Evolutionary conservation across 805 yeast genomes (phyloP).

Genomic region (Ogataea zsoltii): DNA sequence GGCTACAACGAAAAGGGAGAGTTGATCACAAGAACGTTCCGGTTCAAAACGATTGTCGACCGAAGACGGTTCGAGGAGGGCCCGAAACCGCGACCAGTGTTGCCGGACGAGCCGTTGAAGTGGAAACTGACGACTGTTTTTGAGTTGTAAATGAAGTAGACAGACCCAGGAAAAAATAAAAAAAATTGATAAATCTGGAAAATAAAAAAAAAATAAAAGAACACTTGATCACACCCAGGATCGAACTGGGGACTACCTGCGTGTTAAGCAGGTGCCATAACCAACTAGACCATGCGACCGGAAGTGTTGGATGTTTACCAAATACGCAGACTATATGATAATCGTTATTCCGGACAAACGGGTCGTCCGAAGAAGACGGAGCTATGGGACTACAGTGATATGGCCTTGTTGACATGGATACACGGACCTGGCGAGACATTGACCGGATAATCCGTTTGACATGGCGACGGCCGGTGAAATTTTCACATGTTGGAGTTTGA

Average conservation of each 20-base stretch:
- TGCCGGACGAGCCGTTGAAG: slow-evolving; percentile 24
- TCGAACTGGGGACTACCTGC: slow-evolving; percentile 99
- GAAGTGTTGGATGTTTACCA: neutral
- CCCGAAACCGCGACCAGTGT: neutral
- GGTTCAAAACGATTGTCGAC: slow-evolving; percentile 31
- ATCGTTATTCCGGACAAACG: too few relatives aligned
- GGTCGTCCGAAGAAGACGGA: too few relatives aligned
- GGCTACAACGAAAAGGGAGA: slow-evolving; percentile 25
- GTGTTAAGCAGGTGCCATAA: slow-evolving; percentile 99
- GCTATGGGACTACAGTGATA: too few relatives aligned
- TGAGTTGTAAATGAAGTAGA: too few relatives aligned
- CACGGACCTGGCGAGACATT: too few relatives aligned
- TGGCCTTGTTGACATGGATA: too few relatives aligned
- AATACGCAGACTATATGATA: neutral
- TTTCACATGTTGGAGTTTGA: too few relatives aligned
- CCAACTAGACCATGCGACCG: slow-evolving; percentile 94
- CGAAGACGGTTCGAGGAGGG: slow-evolving; percentile 25
- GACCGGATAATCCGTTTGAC: too few relatives aligned
- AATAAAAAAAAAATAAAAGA: neutral
- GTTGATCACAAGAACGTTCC: slow-evolving; percentile 29
- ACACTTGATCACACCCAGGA: slow-evolving; percentile 97
- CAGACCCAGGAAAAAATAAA: too few relatives aligned
- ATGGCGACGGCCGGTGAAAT: too few relatives aligned
- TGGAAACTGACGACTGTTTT: slow-evolving; percentile 30
- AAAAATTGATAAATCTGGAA: neutral